phyloP scores from a whole-genome alignment of 2,329 filamentous ascomycete genomes.

The Paraconiothyrium brasiliense region DNA sequence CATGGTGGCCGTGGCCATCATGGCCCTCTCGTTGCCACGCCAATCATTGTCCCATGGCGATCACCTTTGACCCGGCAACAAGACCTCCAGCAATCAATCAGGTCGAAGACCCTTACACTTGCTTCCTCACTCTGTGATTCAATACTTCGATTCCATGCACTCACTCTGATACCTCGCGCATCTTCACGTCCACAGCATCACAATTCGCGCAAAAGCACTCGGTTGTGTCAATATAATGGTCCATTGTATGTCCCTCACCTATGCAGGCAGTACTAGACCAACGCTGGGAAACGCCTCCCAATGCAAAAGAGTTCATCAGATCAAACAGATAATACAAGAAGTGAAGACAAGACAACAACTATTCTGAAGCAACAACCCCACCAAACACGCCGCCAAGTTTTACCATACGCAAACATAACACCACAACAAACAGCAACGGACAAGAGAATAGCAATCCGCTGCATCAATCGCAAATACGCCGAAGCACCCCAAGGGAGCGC shows the following conservation, averaged over 20 bases:
- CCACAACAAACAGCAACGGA: background rate
- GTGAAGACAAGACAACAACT: background rate
- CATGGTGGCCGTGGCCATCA: too few species aligned
- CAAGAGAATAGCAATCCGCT: background rate
- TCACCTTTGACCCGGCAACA: too few species aligned
- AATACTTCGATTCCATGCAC: too few species aligned
- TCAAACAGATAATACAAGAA: slow-evolving; percentile 9
- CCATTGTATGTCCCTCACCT: background rate
- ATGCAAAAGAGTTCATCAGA: background rate
- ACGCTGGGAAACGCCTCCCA: slow-evolving; percentile 1
- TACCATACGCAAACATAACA: background rate
- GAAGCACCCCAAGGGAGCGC: background rate
- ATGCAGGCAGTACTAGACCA: background rate
- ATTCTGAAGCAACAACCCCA: background rate
- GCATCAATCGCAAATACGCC: background rate
- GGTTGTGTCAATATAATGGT: too few species aligned
- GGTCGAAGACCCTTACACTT: too few species aligned
- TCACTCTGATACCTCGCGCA: too few species aligned
- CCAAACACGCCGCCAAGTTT: background rate
- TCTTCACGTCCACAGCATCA: too few species aligned
- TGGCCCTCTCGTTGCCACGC: too few species aligned
- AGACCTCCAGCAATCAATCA: too few species aligned
- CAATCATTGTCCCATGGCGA: too few species aligned
- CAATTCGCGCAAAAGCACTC: too few species aligned
- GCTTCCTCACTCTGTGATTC: too few species aligned